Percentiles rank a stretch among this genome's conserved stretches.
phyloP scores from a whole-genome alignment of 2,329 filamentous ascomycete genomes.

The Epicoccum sorghinum region DNA sequence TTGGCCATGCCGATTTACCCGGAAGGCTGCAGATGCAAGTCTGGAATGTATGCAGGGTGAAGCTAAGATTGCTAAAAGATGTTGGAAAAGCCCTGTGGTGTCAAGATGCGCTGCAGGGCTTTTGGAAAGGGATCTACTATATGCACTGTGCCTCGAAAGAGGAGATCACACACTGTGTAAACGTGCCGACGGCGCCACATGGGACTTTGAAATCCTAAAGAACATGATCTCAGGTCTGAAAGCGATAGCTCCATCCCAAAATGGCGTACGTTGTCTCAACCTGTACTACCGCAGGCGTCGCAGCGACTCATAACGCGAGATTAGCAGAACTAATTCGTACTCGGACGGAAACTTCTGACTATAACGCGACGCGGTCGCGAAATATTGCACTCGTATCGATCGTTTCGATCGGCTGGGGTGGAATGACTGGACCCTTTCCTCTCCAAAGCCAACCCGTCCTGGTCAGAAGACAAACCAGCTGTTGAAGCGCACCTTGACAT shows the following conservation, averaged over 20 bases:
- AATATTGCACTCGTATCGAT: not conserved
- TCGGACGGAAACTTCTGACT: not conserved
- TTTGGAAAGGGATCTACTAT: conserved; percentile 3
- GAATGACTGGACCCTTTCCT: conserved; percentile 14
- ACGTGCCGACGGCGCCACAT: conserved; percentile 13
- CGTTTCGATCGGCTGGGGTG: conserved; percentile 5
- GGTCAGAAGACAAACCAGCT: conserved; percentile 7
- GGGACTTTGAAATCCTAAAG: not conserved
- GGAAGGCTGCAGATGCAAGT: not conserved
- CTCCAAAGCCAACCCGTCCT: not conserved
- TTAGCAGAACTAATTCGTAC: not conserved
- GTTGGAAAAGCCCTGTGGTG: conserved; percentile 5
- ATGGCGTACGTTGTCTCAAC: conserved; percentile 4
- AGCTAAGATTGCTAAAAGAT: not conserved
- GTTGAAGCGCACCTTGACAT: not conserved
- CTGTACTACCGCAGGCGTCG: conserved; percentile 14
- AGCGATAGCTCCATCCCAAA: conserved; percentile 3
- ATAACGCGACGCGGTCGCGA: conserved; percentile 11
- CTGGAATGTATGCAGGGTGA: not conserved
- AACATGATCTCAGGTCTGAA: not conserved
- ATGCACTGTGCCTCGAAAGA: conserved; percentile 10
- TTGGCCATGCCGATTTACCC: not conserved
- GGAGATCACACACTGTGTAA: conserved; percentile 11
- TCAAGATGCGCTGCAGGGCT: conserved; percentile 3
- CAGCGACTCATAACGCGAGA: conserved; percentile 9